A percentile compares a stretch with the other conserved stretches of the same genome.
Evolutionary conservation across 768 basidiomycete species (phyloP).

Genomic region (Lepiota subincarnata): DNA sequence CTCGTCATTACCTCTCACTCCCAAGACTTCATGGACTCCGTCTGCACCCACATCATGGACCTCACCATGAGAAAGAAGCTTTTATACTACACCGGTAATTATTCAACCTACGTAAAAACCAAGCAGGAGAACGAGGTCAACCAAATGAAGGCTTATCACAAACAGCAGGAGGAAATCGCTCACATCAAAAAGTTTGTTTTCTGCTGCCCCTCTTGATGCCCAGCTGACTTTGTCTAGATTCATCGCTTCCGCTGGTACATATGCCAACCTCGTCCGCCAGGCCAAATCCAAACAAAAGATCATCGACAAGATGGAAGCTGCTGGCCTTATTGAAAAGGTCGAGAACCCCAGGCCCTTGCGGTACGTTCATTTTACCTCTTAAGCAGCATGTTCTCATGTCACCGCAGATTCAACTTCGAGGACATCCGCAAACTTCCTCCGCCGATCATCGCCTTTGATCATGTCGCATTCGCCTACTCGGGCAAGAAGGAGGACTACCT

Average conservation of each 20-base stretch:
- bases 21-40: constrained; percentile 98
- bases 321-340: constrained; percentile 91
- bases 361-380: constrained; percentile 16
- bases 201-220: neutral
- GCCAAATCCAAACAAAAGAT: constrained; percentile 99
- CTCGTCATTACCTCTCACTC: constrained; percentile 97
- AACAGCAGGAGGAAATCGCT: constrained; percentile 97
- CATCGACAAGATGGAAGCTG: constrained; percentile 99
- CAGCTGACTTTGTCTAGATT: constrained; percentile 47
- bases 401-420: constrained; percentile 83
- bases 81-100: constrained; percentile 94
- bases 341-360: constrained; percentile 68
- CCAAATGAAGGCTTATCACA: constrained; percentile 98
- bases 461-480: constrained; percentile 94
- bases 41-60: constrained; percentile 99
- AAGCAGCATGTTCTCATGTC: neutral
- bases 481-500: constrained; percentile 85
- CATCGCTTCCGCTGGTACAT: constrained; percentile 99
- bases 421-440: constrained; percentile 91
- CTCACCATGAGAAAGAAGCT: constrained; percentile 89
- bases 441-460: constrained; percentile 94
- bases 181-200: constrained; percentile 90
- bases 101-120: constrained; percentile 95
- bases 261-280: constrained; percentile 97
- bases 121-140: constrained; percentile 98